phyloP scores from a whole-genome alignment of 768 basidiomycete genomes.

The Cystofilobasidium ferigula region DNA sequence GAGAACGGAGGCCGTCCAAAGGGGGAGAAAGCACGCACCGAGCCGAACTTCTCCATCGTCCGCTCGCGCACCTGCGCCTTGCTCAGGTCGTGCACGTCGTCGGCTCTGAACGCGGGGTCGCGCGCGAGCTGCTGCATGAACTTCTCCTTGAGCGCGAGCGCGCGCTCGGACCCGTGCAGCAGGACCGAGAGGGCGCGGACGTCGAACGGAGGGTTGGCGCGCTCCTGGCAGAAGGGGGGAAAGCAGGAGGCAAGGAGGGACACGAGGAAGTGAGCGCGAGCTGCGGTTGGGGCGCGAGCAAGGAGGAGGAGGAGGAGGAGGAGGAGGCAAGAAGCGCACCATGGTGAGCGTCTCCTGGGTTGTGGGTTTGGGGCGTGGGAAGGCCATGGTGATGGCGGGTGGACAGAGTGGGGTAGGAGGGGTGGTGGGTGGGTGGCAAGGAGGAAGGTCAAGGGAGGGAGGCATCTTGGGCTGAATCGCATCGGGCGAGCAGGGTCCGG shows the following conservation, averaged over 20 bases:
- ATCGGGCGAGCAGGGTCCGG: no score
- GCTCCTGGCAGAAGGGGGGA: constrained; percentile 9
- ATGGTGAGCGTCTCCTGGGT: constrained; percentile 21
- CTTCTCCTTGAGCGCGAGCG: constrained; percentile 36
- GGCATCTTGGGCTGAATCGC: no score
- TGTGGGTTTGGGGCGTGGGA: constrained; percentile 25
- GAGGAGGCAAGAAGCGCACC: background rate
- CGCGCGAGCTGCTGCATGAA: constrained; percentile 40
- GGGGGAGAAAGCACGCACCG: background rate
- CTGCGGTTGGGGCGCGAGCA: background rate
- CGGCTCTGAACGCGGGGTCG: constrained; percentile 39
- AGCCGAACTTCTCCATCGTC: constrained; percentile 39
- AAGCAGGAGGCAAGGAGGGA: background rate
- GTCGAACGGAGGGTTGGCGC: constrained; percentile 23
- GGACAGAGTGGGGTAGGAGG: background rate
- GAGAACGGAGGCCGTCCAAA: background rate
- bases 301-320: background rate
- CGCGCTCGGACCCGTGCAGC: constrained; percentile 38
- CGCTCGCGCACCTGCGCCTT: constrained; percentile 39
- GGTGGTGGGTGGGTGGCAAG: background rate
- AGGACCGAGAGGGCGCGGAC: constrained; percentile 31
- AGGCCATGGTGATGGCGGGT: constrained; percentile 18
- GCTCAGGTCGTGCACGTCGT: constrained; percentile 40
- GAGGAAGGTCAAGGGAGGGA: no score
- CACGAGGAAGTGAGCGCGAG: background rate